Base-by-base conservation (phyloP, 2,329 filamentous ascomycete genomes). In the Curvularia sp. region DNA sequence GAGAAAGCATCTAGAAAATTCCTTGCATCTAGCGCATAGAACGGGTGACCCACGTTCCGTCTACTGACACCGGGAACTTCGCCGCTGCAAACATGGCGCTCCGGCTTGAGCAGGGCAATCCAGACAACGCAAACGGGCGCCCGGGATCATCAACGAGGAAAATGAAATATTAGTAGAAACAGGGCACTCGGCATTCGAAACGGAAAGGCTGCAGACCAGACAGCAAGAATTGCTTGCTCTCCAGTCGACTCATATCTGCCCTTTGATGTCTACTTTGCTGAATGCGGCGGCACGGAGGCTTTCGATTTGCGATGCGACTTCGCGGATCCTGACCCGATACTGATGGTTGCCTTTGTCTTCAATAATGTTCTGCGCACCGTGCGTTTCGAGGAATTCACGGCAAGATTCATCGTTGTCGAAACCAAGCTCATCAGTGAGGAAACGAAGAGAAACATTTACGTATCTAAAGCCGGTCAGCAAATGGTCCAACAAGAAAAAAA, bases 321-420 rank as follows among this genome's bases (percentile, higher is more conserved):
- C 86, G 63, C 91, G 89, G 64, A 89, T 84, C 64, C 88, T 88
- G 75, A 76, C 71, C 21, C 71, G 71, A 43, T 59, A 63, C 30
- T 70, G 67, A 23, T 65, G 59, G 85, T 66, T 90, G 87, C 67
- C 87, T 83, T 68, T 88, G 75, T 95, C 89, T 77, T 93, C 86
- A 65, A 98, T 85, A 36, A 96, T 81, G 36, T 89, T 81, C 76
- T 92, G 86, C 51, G 89, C 91, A 67, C 89, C 85, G 72, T 95
- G 82, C 65, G 96, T 89, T 72, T 91, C 87, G 74, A 99, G 87
- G 78, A 98, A 99, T 75, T 95, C 90, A 61, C 90, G 90, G 63
- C 93, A 93, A 80, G 96, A 92, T 73, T 90, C 86, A 80, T 97
- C 93, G 59, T 91, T 93, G 78, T 97, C 93, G 77, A 99, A 99